Percentiles rank a stretch among this genome's conserved stretches.
These are phyloP conservation scores for Epichloe baconii DNA, from an alignment of 2,329 filamentous ascomycete species.

Conservation along the genomic window DNA sequence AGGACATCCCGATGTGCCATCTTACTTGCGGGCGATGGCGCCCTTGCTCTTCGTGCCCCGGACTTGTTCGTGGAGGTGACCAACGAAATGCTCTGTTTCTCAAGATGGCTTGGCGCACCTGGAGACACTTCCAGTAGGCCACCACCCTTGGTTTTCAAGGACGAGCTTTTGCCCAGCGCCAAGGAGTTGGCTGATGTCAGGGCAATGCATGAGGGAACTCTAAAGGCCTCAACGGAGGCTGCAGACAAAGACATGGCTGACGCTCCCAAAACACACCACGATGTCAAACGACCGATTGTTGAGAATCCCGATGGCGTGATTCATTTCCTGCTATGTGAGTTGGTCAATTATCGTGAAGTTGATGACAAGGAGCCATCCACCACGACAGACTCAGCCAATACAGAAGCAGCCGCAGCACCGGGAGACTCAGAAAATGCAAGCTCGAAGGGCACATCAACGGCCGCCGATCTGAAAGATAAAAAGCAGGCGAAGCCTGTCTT, in stretches of 20 bases:
- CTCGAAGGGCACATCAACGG: conserved; percentile 16
- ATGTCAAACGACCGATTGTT: conserved; percentile 70
- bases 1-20: conserved; percentile 49
- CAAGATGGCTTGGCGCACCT: conserved; percentile 38
- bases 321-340: conserved; percentile 84
- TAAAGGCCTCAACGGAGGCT: conserved; percentile 48
- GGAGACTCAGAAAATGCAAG: conserved; percentile 14
- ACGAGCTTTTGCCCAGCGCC: conserved; percentile 7
- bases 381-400: conserved; percentile 28
- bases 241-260: conserved; percentile 50
- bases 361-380: conserved; percentile 60
- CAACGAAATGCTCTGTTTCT: conserved; percentile 69
- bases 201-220: conserved; percentile 22
- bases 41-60: conserved; percentile 71
- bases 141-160: conserved; percentile 28
- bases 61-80: conserved; percentile 78
- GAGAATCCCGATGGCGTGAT: conserved; percentile 92
- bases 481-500: conserved; percentile 62
- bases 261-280: conserved; percentile 46
- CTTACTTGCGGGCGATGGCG: conserved; percentile 64
- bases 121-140: conserved; percentile 18
- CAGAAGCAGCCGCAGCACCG: conserved; percentile 20
- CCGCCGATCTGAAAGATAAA: conserved; percentile 40
- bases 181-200: conserved; percentile 7
- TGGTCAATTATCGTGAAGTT: conserved; percentile 84